These are phyloP conservation scores for Austroboletus eburneus DNA, from an alignment of 768 basidiomycete species.

Conservation along the genomic window DNA sequence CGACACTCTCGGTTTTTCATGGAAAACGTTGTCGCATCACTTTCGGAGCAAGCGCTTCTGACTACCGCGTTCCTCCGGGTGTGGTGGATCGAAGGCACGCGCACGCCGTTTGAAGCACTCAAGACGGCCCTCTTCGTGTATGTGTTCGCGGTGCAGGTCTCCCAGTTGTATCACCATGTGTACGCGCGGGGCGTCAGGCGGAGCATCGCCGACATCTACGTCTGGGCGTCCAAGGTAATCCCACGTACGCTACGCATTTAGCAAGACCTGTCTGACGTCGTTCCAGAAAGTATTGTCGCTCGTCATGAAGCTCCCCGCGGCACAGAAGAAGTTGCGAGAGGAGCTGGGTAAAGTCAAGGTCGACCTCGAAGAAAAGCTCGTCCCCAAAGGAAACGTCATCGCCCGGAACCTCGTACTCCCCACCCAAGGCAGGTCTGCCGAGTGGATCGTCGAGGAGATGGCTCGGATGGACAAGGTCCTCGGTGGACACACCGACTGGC, in stretches of 20 bases:
- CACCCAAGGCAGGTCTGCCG: slow-evolving; percentile 53
- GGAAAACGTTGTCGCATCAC: slow-evolving; percentile 2
- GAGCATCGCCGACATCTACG: slow-evolving; percentile 25
- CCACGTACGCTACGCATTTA: background rate
- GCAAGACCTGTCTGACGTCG: background rate
- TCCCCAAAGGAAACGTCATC: slow-evolving; percentile 60
- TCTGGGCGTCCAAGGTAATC: slow-evolving; percentile 24
- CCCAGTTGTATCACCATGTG: slow-evolving; percentile 32
- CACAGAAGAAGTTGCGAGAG: slow-evolving; percentile 51
- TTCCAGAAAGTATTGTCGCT: slow-evolving; percentile 52
- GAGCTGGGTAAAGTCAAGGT: slow-evolving; percentile 63
- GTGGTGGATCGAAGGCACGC: slow-evolving; percentile 13
- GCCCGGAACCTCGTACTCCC: slow-evolving; percentile 67
- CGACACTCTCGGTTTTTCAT: too few species aligned
- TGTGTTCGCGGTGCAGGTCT: slow-evolving; percentile 24
- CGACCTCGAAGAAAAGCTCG: slow-evolving; percentile 63
- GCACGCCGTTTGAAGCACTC: slow-evolving; percentile 22
- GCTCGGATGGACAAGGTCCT: slow-evolving; percentile 68
- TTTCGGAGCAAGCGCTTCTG: slow-evolving; percentile 8
- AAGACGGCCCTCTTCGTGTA: slow-evolving; percentile 36
- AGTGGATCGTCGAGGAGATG: slow-evolving; percentile 80
- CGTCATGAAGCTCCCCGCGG: slow-evolving; percentile 56
- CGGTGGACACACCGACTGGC: slow-evolving; percentile 49
- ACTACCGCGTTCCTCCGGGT: slow-evolving; percentile 6
- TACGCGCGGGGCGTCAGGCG: slow-evolving; percentile 34